A percentile compares a stretch with the other conserved stretches of the same genome.
Evolutionary conservation across 2,329 filamentous ascomycete genomes (phyloP).

Genomic region (Canariomyces notabilis): DNA sequence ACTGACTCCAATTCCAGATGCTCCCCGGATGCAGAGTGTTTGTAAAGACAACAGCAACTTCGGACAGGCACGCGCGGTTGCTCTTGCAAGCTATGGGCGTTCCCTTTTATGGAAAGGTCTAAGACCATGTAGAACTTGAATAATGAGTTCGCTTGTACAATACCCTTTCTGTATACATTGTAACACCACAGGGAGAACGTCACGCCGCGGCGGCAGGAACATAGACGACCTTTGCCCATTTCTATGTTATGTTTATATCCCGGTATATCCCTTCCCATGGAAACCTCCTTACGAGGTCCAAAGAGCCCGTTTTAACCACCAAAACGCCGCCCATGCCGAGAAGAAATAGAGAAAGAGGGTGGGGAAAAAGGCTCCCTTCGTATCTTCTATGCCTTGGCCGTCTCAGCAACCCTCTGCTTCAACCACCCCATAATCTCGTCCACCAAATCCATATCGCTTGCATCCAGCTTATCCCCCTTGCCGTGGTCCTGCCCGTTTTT

Average conservation of each 20-base stretch:
- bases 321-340: slow-evolving; percentile 36
- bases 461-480: slow-evolving; percentile 57
- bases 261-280: not conserved
- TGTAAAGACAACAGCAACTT: slow-evolving; percentile 77
- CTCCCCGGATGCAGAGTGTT: slow-evolving; percentile 81
- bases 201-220: not conserved
- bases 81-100: slow-evolving; percentile 67
- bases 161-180: slow-evolving; percentile 18
- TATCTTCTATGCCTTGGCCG: slow-evolving; percentile 15
- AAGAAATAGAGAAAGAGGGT: slow-evolving; percentile 3
- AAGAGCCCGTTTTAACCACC: slow-evolving; percentile 18
- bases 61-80: slow-evolving; percentile 77
- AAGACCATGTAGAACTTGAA: slow-evolving; percentile 22
- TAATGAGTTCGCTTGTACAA: slow-evolving; percentile 19
- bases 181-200: slow-evolving; percentile 11
- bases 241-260: slow-evolving; percentile 6
- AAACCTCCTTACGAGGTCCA: slow-evolving; percentile 4
- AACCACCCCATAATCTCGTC: slow-evolving; percentile 68
- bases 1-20: slow-evolving; percentile 50
- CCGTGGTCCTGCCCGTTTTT: slow-evolving; percentile 44
- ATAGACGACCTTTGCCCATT: not conserved
- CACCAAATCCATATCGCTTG: slow-evolving; percentile 79
- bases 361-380: not conserved
- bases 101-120: slow-evolving; percentile 64
- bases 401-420: slow-evolving; percentile 45